A percentile compares a stretch with the other conserved stretches of the same genome.
Conservation (phyloP, 768 basidiomycete species). For the Albatrellus ellisii region DNA sequence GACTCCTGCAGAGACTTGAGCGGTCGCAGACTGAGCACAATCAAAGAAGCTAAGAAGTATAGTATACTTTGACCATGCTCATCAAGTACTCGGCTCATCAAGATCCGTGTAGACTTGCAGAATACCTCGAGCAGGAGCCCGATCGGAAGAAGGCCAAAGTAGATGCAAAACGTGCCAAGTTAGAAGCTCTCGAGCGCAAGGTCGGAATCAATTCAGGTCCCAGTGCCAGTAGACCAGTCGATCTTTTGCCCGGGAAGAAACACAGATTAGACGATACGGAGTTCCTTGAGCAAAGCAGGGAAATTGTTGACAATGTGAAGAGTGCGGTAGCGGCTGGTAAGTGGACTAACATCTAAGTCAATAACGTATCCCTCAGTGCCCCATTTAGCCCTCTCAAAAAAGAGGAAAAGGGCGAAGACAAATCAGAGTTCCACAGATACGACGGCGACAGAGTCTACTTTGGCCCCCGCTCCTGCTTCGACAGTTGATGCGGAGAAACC, state of each 20-base stretch:
- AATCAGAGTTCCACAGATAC: background rate
- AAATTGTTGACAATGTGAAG: conserved; percentile 85
- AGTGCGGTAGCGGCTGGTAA: conserved; percentile 78
- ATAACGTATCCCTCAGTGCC: conserved; percentile 8
- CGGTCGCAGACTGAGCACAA: conserved; percentile 79
- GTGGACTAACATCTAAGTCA: conserved; percentile 17
- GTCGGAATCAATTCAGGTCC: conserved; percentile 44
- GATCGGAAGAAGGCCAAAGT: conserved; percentile 66
- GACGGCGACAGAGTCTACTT: conserved; percentile 1
- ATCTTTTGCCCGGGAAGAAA: conserved; percentile 58
- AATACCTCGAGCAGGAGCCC: conserved; percentile 78
- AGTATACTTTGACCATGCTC: conserved; percentile 15
- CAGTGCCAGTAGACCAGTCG: conserved; percentile 24
- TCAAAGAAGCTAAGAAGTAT: conserved; percentile 93
- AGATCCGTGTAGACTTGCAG: conserved; percentile 44
- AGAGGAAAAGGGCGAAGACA: conserved; percentile 58
- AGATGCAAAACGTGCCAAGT: conserved; percentile 68
- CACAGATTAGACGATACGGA: conserved; percentile 87
- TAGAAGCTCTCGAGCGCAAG: conserved; percentile 75
- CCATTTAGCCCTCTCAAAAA: conserved; percentile 50
- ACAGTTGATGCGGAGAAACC: too few species aligned
- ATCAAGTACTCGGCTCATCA: background rate
- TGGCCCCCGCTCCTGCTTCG: too few species aligned
- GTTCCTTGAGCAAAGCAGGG: conserved; percentile 82
- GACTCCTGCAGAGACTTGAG: conserved; percentile 90